Conservation (phyloP, 768 basidiomycete genomes). For the Xerocomus spinulosus region DNA sequence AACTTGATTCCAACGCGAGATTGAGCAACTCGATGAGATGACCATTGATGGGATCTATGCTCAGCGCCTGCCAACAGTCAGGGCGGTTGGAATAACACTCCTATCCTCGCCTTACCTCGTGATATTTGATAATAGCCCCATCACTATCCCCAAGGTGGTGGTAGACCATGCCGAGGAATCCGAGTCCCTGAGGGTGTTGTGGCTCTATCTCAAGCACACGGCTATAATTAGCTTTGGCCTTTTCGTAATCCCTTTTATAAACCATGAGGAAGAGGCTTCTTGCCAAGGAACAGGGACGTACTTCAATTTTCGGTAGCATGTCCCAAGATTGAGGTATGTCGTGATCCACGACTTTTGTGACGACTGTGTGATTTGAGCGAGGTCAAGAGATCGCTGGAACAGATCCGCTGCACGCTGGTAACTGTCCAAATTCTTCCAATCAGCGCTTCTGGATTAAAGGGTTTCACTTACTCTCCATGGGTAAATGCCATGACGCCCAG, state of each 20-base stretch:
- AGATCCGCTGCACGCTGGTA: slow-evolving; percentile 65
- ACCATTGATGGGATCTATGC: slow-evolving; percentile 77
- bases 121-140: slow-evolving; percentile 84
- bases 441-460: background rate
- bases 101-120: slow-evolving; percentile 58
- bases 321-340: slow-evolving; percentile 91
- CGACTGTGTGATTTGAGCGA: slow-evolving; percentile 80
- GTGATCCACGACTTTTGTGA: slow-evolving; percentile 83
- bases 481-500: slow-evolving; percentile 90
- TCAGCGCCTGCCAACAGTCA: slow-evolving; percentile 52
- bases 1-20: slow-evolving; percentile 61
- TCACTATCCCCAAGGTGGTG: slow-evolving; percentile 72
- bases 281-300: slow-evolving; percentile 32
- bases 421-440: slow-evolving; percentile 42
- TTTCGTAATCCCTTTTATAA: slow-evolving; percentile 46
- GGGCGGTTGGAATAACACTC: background rate
- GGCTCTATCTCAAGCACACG: slow-evolving; percentile 85
- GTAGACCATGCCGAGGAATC: slow-evolving; percentile 85
- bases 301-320: slow-evolving; percentile 79
- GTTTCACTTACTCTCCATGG: slow-evolving; percentile 62
- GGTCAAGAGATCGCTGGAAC: slow-evolving; percentile 72
- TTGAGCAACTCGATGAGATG: slow-evolving; percentile 79
- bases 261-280: slow-evolving; percentile 4
- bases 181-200: slow-evolving; percentile 74
- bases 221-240: slow-evolving; percentile 70